Evolutionary conservation across 148 eudicot species (phyloP), one percentile per base, ranked within the genome.

Genomic region (Arctostaphylos glauca): DNA sequence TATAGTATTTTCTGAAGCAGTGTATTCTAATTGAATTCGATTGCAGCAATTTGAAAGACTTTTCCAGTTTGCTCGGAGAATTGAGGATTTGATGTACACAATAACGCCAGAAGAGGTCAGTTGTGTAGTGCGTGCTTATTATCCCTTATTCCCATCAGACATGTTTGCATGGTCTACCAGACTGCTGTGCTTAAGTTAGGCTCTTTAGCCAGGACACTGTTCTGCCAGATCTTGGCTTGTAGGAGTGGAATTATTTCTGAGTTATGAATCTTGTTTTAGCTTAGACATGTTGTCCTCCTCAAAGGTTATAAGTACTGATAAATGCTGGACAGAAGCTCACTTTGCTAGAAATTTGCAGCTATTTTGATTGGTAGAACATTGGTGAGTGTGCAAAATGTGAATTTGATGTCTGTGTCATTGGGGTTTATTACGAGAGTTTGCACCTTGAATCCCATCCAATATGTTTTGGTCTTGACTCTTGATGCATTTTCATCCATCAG

Each of bases 41-140:
- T 49, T 60, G 25, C 87, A 96, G 99, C 98, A 96, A 91, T 96
- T 96, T 86, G 99, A 96, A 84, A 90, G 93, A 46, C 97, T 96
- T 84, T 93, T 96, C 88, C 97, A 91, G 84, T 96, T 94, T 86
- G 94, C 92, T 64, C 91, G 92, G 83, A 94, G 86, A 89, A 92
- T 96, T 66, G 99, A 96, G 96, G 98, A 94, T 88, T 88, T 93
- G 81, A 90, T 96, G 94, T 88, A 86, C 85, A 90, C 95, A 38
- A 87, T 94, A 75, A 80, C 97, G 3, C 92, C 98, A n/a, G 99
- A 96, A 90, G 99, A 96, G 95, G 99, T 94, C 74, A 86, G 89
- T 87, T n/a, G 77, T 59, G 48, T 48, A 56, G 47, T 73, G 52
- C 23, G 59, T 23, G 74, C 9, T 67, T 25, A 55, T 68, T 0